A percentile compares a stretch with the other conserved stretches of the same genome.
These are phyloP conservation scores for Diaporthe ilicicola DNA, from an alignment of 2,329 filamentous ascomycete genomes.

Conservation along the genomic window DNA sequence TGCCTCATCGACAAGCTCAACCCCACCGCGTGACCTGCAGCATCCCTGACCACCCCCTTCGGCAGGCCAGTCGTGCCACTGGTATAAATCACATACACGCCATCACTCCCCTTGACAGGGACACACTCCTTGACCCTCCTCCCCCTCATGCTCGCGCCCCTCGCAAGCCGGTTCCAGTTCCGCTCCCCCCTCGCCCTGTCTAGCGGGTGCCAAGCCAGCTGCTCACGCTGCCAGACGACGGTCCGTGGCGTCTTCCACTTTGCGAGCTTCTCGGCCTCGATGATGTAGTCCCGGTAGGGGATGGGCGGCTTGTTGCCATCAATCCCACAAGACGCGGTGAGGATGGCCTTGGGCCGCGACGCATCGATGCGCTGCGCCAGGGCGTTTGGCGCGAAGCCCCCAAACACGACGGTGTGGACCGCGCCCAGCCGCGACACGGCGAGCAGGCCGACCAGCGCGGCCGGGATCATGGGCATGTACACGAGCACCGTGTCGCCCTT, in stretches of 20 bases:
- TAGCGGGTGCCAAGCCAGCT: slow-evolving; percentile 78
- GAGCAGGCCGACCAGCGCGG: slow-evolving; percentile 85
- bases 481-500: slow-evolving; percentile 89
- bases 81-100: slow-evolving; percentile 91
- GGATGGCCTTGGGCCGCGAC: slow-evolving; percentile 75
- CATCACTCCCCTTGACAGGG: slow-evolving; percentile 79
- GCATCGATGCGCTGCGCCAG: slow-evolving; percentile 90
- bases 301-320: slow-evolving; percentile 84
- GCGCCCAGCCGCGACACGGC: slow-evolving; percentile 84
- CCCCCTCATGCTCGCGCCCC: slow-evolving; percentile 72
- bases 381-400: slow-evolving; percentile 84
- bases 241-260: slow-evolving; percentile 76
- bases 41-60: slow-evolving; percentile 84
- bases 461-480: slow-evolving; percentile 97
- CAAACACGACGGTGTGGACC: slow-evolving; percentile 92
- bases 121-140: slow-evolving; percentile 71
- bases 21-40: slow-evolving; percentile 87
- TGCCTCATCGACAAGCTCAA: slow-evolving; percentile 84
- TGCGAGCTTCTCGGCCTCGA: slow-evolving; percentile 74
- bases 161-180: slow-evolving; percentile 81
- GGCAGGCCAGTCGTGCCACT: slow-evolving; percentile 83
- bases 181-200: slow-evolving; percentile 73
- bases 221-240: slow-evolving; percentile 85
- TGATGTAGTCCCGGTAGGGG: slow-evolving; percentile 79
- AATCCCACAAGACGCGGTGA: slow-evolving; percentile 92